Evolutionary conservation across 2,329 filamentous ascomycete genomes (phyloP), one percentile per base, ranked within the genome.

Genomic region (Exophiala lecanii-corni): DNA sequence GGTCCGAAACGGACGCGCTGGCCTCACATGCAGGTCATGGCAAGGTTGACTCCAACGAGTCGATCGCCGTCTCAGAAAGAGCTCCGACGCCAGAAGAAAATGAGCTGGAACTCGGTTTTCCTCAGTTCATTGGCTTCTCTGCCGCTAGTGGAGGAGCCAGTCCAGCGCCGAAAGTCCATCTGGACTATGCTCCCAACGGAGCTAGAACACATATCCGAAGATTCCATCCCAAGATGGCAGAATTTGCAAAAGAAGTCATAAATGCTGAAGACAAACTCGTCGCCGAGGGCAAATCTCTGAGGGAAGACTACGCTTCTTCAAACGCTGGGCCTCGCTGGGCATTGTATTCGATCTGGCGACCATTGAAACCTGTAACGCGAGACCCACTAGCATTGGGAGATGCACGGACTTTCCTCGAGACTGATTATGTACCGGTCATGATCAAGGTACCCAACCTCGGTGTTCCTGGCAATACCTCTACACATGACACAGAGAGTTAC

Each of bases 231-330:
- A 48, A 38, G 13, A 47, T 55, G 30, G 46, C 53, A 3, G 45
- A 42, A 4, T 45, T 38, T 9, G 47, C 56, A 1, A 43, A 41
- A 10, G 40, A 48, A 5, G 50, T 61, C 43, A 57, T 60, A 36
- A 26, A 34, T 6, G 56, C 54, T 17, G 58, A 60, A 44, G 38
- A 72, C 36, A 38, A 44, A 12, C 42, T 54, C 17, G 81, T 50
- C 9, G 36, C 47, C 12, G 33, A 47, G 31, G 49, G 49, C 13
- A 47, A 54, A 23, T 48, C 48, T 7, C 44, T 53, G 9, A 40
- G 39, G 4, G 43, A 46, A 9, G 30, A 43, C 10, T 54, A 54
- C 36, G 37, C 41, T 9, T 18, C 34, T 5, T 49, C 45, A 4
- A 36, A 40, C 5, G 36, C 45, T 2, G 51, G 49, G n/a, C 51